phyloP scores from a whole-genome alignment of 495 filamentous ascomycete genomes.

The Cryomyces antarcticus region DNA sequence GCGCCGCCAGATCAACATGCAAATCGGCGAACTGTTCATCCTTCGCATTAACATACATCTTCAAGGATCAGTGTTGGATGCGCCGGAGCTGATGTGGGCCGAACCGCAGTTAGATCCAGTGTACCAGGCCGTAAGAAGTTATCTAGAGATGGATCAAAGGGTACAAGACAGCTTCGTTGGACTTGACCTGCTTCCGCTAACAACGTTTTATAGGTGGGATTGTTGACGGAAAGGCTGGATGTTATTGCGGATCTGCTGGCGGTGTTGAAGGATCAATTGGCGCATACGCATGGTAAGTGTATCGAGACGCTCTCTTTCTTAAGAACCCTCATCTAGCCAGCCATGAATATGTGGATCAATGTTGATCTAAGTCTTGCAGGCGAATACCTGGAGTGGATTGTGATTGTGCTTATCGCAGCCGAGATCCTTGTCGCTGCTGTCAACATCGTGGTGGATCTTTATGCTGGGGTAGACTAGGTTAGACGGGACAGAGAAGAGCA shows the following conservation, averaged over 20 bases:
- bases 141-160: conserved; percentile 93
- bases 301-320: not conserved
- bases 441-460: conserved; percentile 89
- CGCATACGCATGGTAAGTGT: conserved; percentile 60
- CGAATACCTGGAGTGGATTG: conserved; percentile 84
- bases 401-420: conserved; percentile 87
- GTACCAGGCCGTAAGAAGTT: conserved; percentile 83
- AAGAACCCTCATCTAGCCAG: not conserved
- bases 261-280: conserved; percentile 89
- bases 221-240: conserved; percentile 74
- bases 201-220: conserved; percentile 11
- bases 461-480: conserved; percentile 40
- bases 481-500: not conserved
- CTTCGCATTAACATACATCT: conserved; percentile 93
- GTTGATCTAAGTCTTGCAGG: not conserved
- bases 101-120: conserved; percentile 91
- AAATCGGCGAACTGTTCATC: conserved; percentile 95
- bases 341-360: not conserved
- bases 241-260: conserved; percentile 89
- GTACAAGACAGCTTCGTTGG: conserved; percentile 21
- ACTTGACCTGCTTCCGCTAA: too few relatives aligned
- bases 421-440: conserved; percentile 89
- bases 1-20: conserved; percentile 84
- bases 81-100: conserved; percentile 94
- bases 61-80: conserved; percentile 91